Base-by-base conservation (phyloP, 768 basidiomycete genomes). In the Kwoniella dejecticola region DNA sequence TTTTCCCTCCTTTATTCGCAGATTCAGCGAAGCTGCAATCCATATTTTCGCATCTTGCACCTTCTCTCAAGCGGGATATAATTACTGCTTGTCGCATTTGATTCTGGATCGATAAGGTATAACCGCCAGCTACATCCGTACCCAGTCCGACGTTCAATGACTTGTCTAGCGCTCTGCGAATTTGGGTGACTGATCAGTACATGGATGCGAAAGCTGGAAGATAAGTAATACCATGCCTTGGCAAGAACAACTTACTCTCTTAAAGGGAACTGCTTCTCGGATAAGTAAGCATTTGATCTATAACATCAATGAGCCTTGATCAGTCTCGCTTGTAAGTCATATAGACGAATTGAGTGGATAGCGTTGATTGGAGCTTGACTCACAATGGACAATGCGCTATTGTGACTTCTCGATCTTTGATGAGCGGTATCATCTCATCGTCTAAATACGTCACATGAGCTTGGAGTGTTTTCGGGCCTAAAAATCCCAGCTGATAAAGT, bases 381-480 rank as follows among this genome's bases (percentile, higher is more conserved):
- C 27, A 68, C 12, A 95, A 81, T 0, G 92, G 92, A 76, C 92
- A 95, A 68, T 91, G 90, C 0, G 91, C 89, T 21, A 94, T 81
- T 1, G 89, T 82, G 0, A 87, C 85, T 15, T 85, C 84, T 26
- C 74, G 76, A 3, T 66, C 63, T 1, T 81, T 80, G 12, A 93
- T 79, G 17, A 81, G 82, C 0, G 79, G 73, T 11, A 91, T 81
- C 31, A 85, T 82, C 0, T 82, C 76, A 0, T 76, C 54, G n/a
- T 80, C 73, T 30, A 92, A 82, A 78, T 88, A 91, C 1, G 92
- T 95, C 79, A 91, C 94, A 75, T 94, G 92, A 0, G 91, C 91
- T 81, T 91, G 89, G 12, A 93, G 77, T 0, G 90, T 88, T 13
- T 83, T 83, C 1, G 82, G 70, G 0, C 85, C 87, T 48, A 91